Conservation (phyloP, 257 asterid species). For the Dorcoceras hygrometricum region DNA sequence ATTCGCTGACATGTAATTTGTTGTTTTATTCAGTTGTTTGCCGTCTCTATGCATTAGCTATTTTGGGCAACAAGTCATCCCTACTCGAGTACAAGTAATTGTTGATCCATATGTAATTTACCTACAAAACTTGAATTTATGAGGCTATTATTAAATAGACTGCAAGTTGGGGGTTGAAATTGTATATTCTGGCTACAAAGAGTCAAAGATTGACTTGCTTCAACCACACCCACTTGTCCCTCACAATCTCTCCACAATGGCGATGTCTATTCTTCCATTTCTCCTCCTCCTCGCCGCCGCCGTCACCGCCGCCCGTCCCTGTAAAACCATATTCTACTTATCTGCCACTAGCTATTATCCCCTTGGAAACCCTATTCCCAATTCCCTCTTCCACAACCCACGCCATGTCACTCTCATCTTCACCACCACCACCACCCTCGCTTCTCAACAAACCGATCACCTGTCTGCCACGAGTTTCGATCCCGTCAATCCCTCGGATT, state of each 20-base stretch:
- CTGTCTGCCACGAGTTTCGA: slow-evolving; percentile 31
- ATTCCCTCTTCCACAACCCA: slow-evolving; percentile 29
- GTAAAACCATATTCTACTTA: slow-evolving; percentile 63
- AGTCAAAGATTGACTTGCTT: slow-evolving; percentile 2
- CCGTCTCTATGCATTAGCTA: no score
- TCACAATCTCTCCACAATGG: slow-evolving; percentile 28
- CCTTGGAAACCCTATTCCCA: slow-evolving; percentile 39
- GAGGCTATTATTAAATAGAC: no score
- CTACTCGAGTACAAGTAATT: no score
- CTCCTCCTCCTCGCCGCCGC: slow-evolving; percentile 31
- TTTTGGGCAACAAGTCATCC: no score
- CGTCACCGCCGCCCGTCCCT: slow-evolving; percentile 55
- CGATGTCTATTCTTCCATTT: slow-evolving; percentile 30
- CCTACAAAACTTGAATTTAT: no score
- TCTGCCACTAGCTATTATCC: slow-evolving; percentile 35
- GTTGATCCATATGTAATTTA: no score
- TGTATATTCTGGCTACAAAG: no score
- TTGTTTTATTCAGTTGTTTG: no score
- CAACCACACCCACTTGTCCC: not conserved
- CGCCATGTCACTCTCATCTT: slow-evolving; percentile 39
- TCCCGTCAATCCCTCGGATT: slow-evolving; percentile 15
- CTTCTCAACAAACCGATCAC: slow-evolving; percentile 19
- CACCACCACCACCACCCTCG: slow-evolving; percentile 38
- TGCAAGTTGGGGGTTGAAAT: no score
- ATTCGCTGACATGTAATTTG: no score